Base-by-base conservation (phyloP, 23 red algal species). In the Gracilaria vermiculophylla region DNA sequence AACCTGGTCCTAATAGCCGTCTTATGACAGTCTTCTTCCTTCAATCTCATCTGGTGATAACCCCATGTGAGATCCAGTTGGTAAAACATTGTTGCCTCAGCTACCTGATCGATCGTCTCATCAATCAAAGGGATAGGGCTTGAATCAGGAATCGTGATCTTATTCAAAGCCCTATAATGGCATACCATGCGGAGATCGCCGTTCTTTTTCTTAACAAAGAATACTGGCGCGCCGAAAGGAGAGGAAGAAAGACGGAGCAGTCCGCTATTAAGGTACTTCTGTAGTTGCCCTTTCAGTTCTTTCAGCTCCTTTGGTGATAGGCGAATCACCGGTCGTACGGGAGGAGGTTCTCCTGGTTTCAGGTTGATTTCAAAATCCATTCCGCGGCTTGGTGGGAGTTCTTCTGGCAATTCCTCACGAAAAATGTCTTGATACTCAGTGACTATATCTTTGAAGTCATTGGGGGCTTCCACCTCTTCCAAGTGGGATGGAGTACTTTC, bases 121-220 rank as follows among this genome's bases (percentile, higher is more conserved):
- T 55, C 35, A 10, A 62, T 82, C 3, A 82, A 27, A 3, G 45
- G 78, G 0, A 82, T 45, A 11, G 51, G 81, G 43, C 35, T 73
- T 1, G 62, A 2, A 85, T 85, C 58, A 44, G 61, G 61, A 20
- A 50, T 27, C 0, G 51, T 82, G 33, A 82, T 82, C 57, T 37
- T 82, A 17, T 82, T 64, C 8, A 82, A 56, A 57, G 28, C 51
- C 15, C 48, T 55, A 54, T 42, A 82, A 1, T 82, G 25, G 21
- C 78, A 36, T 0, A 37, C 34, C 28, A 82, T 82, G 12, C 78
- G 14, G 1, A 62, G 37, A 43, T 33, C 56, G 3, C 35, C 78
- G 43, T 55, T 53, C 0, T 85, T 85, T 43, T 85, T 85, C 31
- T 69, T 45, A 25, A 72, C 0, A 27, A 85, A 85, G 49, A 85